These are phyloP conservation scores for Straminergon stramineum DNA, from an alignment of 225 moss, liverwort and hornwort genomes.

Conservation along the genomic window DNA sequence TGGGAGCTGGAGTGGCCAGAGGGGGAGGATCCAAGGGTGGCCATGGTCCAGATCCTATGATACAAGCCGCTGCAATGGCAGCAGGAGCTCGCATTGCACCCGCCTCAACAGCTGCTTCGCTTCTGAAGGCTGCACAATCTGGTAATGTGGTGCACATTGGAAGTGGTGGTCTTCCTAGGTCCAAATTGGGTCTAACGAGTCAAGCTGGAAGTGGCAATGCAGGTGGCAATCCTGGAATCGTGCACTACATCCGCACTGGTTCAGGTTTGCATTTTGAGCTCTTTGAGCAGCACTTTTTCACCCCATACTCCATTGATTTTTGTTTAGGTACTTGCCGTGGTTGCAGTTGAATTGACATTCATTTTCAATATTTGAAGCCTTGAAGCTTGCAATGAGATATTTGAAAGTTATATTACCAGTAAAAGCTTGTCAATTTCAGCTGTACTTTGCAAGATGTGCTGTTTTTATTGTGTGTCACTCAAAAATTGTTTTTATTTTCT, in stretches of 20 bases:
- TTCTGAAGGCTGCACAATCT: slow-evolving; percentile 84
- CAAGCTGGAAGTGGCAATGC: slow-evolving; percentile 57
- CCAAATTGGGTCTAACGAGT: slow-evolving; percentile 60
- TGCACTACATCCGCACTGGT: slow-evolving; percentile 92
- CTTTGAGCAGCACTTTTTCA: neutral
- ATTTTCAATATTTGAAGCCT: neutral
- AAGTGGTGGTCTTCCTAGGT: slow-evolving; percentile 67
- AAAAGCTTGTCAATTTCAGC: neutral
- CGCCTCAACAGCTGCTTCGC: slow-evolving; percentile 77
- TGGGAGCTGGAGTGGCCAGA: slow-evolving; percentile 37
- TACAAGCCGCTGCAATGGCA: slow-evolving; percentile 95
- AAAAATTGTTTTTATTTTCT: neutral
- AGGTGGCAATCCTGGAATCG: slow-evolving; percentile 58
- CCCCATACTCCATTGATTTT: neutral
- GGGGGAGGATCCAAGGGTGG: slow-evolving; percentile 38
- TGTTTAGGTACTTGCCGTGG: neutral
- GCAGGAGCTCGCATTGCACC: slow-evolving; percentile 97
- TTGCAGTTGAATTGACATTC: neutral
- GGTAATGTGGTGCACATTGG: slow-evolving; percentile 96
- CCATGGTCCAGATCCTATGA: slow-evolving; percentile 85
- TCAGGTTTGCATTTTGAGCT: slow-evolving; percentile 38
- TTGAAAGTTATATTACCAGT: neutral
- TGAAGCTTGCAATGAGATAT: neutral
- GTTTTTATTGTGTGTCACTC: neutral
- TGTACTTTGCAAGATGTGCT: neutral